Percentiles rank a stretch among this genome's conserved stretches.
Evolutionary conservation across 257 asterid genomes (phyloP).

Genomic region (Leonotis leonurus): DNA sequence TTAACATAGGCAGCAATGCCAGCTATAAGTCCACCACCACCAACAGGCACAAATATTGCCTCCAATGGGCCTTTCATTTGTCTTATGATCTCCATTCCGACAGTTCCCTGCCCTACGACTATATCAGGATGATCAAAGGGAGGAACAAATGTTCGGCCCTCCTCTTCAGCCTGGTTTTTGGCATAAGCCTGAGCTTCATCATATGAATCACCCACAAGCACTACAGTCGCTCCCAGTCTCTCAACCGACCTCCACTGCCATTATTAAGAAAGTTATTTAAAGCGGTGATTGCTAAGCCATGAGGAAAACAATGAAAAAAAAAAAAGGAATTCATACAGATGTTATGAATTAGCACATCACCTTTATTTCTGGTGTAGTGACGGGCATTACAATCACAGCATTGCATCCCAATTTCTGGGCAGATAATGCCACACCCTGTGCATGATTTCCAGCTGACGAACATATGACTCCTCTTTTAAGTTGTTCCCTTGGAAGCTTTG

Average conservation of each 20-base stretch:
- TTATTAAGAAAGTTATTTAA: slow-evolving; percentile 9
- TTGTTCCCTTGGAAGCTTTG: slow-evolving; percentile 67
- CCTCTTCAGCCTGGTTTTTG: slow-evolving; percentile 59
- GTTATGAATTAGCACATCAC: slow-evolving; percentile 28
- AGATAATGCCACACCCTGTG: slow-evolving; percentile 87
- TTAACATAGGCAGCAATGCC: slow-evolving; percentile 94
- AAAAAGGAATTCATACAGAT: too few relatives aligned
- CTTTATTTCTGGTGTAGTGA: slow-evolving; percentile 94
- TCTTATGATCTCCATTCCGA: slow-evolving; percentile 88
- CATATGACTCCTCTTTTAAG: slow-evolving; percentile 81
- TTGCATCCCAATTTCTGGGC: slow-evolving; percentile 41
- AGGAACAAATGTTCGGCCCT: slow-evolving; percentile 70
- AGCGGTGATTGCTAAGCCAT: neutral
- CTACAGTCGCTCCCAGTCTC: slow-evolving; percentile 82
- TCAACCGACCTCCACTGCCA: slow-evolving; percentile 80
- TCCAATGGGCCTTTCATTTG: slow-evolving; percentile 62
- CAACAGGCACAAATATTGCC: slow-evolving; percentile 91
- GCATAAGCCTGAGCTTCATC: slow-evolving; percentile 94
- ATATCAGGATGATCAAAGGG: slow-evolving; percentile 99
- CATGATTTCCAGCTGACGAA: slow-evolving; percentile 98
- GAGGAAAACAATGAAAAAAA: neutral
- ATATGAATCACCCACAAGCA: slow-evolving; percentile 80
- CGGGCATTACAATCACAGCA: slow-evolving; percentile 72
- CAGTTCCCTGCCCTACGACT: slow-evolving; percentile 85
- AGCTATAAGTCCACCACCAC: slow-evolving; percentile 98